Evolutionary conservation across 768 basidiomycete species (phyloP).

Genomic region (Galerina marginata): DNA sequence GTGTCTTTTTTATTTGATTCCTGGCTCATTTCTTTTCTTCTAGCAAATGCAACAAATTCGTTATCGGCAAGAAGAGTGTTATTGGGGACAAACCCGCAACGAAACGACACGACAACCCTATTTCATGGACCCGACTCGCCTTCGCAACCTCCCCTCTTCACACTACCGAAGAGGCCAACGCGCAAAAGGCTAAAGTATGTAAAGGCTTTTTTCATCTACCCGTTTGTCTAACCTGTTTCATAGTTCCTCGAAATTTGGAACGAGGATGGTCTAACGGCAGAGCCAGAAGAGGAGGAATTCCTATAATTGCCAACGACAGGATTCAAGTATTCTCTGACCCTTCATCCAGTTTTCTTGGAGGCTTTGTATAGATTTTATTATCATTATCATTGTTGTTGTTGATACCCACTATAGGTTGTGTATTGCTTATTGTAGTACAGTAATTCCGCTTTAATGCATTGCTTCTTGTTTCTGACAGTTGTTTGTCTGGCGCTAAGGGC

Average conservation of each 20-base stretch:
- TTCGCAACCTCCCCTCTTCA: conserved; percentile 65
- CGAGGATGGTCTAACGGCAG: conserved; percentile 75
- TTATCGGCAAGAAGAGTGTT: conserved; percentile 87
- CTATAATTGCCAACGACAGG: conserved; percentile 18
- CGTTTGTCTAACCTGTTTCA: neutral
- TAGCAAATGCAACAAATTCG: conserved; percentile 92
- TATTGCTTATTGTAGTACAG: neutral
- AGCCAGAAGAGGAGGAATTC: conserved; percentile 58
- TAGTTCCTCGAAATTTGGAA: conserved; percentile 84
- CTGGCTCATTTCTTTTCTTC: conserved; percentile 1
- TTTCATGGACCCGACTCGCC: conserved; percentile 78
- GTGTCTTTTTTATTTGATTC: neutral
- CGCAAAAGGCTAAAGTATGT: conserved; percentile 71
- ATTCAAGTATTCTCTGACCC: conserved; percentile 2
- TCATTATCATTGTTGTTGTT: conserved; percentile 8
- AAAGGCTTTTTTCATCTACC: neutral
- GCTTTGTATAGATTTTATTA: conserved; percentile 1
- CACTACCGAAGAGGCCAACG: conserved; percentile 62
- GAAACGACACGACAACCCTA: conserved; percentile 62
- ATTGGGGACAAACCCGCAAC: conserved; percentile 82
- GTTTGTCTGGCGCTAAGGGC: too few relatives aligned
- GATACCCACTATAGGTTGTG: conserved; percentile 1
- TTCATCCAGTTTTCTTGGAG: conserved; percentile 1
- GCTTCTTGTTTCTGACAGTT: too few relatives aligned
- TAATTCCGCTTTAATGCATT: too few relatives aligned